These are phyloP conservation scores for Coemansia sp. DNA, from an alignment of 192 early-diverging fungal genomes.

Conservation along the genomic window DNA sequence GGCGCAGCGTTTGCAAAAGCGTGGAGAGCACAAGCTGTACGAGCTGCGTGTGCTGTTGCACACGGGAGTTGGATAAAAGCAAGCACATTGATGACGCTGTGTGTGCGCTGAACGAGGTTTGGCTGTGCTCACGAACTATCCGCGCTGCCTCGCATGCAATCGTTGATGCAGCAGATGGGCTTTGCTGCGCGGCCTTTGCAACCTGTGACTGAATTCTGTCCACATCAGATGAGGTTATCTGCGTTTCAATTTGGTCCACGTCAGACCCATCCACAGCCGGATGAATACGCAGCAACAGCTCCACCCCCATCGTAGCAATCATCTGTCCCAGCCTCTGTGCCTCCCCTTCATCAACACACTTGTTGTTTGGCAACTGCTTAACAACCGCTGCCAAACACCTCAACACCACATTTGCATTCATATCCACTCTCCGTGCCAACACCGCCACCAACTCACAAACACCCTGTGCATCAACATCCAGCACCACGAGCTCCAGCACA, in stretches of 20 bases:
- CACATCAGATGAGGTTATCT: neutral
- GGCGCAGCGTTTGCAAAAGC: conserved; percentile 14
- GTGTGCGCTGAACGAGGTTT: conserved; percentile 4
- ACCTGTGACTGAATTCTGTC: neutral
- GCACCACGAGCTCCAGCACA: conserved; percentile 26
- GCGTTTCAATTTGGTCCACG: neutral
- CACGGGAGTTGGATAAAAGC: conserved; percentile 13
- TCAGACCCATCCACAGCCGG: neutral
- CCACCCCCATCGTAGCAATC: neutral
- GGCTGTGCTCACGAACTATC: conserved; percentile 35
- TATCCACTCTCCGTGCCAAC: neutral
- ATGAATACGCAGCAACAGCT: neutral
- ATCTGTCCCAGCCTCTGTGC: neutral
- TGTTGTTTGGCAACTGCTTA: conserved; percentile 14
- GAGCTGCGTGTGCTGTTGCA: conserved; percentile 22
- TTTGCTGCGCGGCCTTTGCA: neutral
- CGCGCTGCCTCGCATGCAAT: conserved; percentile 33
- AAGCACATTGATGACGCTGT: conserved; percentile 7
- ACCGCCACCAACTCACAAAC: neutral
- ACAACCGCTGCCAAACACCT: conserved; percentile 30
- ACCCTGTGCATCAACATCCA: neutral
- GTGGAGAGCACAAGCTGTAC: conserved; percentile 32
- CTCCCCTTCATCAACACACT: neutral
- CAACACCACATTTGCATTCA: conserved; percentile 14
- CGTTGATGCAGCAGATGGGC: conserved; percentile 1